A percentile compares a stretch with the other conserved stretches of the same genome.
These are phyloP conservation scores for Diaporthe capsici DNA, from an alignment of 2,329 filamentous ascomycete species.

Conservation along the genomic window DNA sequence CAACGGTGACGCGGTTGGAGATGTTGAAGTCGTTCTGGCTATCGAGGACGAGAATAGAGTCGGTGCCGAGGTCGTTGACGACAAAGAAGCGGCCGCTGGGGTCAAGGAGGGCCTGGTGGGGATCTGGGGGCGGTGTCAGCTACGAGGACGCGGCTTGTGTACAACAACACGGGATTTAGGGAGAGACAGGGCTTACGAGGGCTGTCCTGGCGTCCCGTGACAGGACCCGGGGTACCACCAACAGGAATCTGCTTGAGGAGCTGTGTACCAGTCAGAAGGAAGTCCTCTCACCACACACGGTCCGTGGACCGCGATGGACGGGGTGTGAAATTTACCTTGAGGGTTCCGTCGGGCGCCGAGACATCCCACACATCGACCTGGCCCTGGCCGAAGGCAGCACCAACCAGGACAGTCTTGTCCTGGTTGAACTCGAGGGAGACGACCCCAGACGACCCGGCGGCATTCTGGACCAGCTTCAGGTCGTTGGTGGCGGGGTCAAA, in stretches of 20 bases:
- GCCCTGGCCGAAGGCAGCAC: constrained; percentile 36
- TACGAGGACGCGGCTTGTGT: not conserved
- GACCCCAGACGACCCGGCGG: constrained; percentile 57
- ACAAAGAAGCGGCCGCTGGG: constrained; percentile 64
- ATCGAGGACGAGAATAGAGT: constrained; percentile 63
- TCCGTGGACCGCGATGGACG: not conserved
- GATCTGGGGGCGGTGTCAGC: constrained; percentile 45
- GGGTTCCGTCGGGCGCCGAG: constrained; percentile 26
- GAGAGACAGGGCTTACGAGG: constrained; percentile 42
- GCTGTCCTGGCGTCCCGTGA: constrained; percentile 45
- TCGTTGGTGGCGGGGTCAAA: constrained; percentile 52
- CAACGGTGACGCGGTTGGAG: constrained; percentile 51
- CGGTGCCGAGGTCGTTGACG: constrained; percentile 64
- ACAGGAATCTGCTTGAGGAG: constrained; percentile 44
- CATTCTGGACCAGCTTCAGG: constrained; percentile 49
- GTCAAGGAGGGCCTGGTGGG: constrained; percentile 65
- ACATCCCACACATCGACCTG: constrained; percentile 41
- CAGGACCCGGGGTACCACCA: constrained; percentile 45
- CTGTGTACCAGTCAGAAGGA: not conserved
- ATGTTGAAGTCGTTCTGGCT: constrained; percentile 57
- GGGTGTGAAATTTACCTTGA: constrained; percentile 4
- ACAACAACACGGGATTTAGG: not conserved
- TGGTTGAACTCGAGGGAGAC: constrained; percentile 63
- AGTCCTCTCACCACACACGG: not conserved
- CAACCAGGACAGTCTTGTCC: constrained; percentile 59